Evolutionary conservation across 805 yeast genomes (phyloP).

Genomic region (Suhomyces kilbournensis): DNA sequence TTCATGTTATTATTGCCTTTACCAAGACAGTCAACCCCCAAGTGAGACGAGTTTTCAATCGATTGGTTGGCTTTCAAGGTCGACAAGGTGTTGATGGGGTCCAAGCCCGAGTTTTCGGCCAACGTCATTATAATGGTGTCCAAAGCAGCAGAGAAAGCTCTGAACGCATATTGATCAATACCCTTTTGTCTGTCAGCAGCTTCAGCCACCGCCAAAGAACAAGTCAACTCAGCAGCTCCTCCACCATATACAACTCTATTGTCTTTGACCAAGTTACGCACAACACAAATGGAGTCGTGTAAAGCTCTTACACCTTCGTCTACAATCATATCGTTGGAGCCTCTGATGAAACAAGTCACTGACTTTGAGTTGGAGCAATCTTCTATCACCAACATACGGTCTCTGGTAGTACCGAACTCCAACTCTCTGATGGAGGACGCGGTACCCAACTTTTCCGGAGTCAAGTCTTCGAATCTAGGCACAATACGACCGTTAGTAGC

Average conservation of each 20-base stretch:
- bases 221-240: constrained; percentile 95
- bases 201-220: constrained; percentile 85
- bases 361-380: constrained; percentile 83
- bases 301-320: constrained; percentile 96
- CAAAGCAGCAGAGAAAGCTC: constrained; percentile 88
- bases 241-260: constrained; percentile 98
- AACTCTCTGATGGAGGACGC: constrained; percentile 85
- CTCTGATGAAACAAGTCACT: constrained; percentile 90
- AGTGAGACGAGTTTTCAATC: constrained; percentile 59
- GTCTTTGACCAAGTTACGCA: constrained; percentile 89
- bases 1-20: constrained; percentile 89
- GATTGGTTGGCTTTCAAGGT: constrained; percentile 81
- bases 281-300: constrained; percentile 96
- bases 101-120: constrained; percentile 95
- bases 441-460: constrained; percentile 75
- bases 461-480: constrained; percentile 91
- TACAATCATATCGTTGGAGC: constrained; percentile 95
- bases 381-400: constrained; percentile 92
- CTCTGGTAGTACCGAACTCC: constrained; percentile 94
- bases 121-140: constrained; percentile 91
- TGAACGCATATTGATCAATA: constrained; percentile 95
- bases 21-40: constrained; percentile 95
- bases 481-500: constrained; percentile 97
- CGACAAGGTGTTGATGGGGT: constrained; percentile 88
- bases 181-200: constrained; percentile 94